A percentile compares a stretch with the other conserved stretches of the same genome.
Evolutionary conservation across 148 eudicot genomes (phyloP).

Genomic region (Rhododendron ferrugineum): DNA sequence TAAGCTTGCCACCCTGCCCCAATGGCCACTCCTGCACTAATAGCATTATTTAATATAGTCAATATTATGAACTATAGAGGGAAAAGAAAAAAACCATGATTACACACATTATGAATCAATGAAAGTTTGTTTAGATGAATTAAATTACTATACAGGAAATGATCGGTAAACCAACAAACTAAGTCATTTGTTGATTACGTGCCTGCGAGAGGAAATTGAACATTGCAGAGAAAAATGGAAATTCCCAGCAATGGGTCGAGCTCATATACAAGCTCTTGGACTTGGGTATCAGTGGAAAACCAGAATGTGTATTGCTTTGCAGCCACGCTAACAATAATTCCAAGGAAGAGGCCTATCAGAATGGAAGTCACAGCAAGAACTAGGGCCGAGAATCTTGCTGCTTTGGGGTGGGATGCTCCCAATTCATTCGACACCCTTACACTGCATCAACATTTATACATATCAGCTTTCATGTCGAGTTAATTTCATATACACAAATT

Average conservation of each 20-base stretch:
- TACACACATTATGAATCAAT: not conserved
- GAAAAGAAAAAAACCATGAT: not conserved
- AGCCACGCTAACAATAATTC: conserved; percentile 16
- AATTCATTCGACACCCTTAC: conserved; percentile 61
- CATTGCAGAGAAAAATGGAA: conserved; percentile 19
- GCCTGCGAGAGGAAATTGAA: conserved; percentile 35
- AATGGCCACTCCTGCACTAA: conserved; percentile 45
- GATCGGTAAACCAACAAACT: not conserved
- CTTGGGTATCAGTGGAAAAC: conserved; percentile 32
- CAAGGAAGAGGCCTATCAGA: conserved; percentile 23
- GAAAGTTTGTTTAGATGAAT: not conserved
- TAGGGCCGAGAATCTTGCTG: conserved; percentile 40
- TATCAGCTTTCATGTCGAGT: not conserved
- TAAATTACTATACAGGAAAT: not conserved
- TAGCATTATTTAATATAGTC: not conserved
- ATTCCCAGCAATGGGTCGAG: conserved; percentile 43
- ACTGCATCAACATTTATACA: conserved; percentile 13
- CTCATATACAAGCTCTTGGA: conserved; percentile 25
- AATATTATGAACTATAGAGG: not conserved
- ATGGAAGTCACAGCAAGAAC: conserved; percentile 28
- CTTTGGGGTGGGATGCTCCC: conserved; percentile 41
- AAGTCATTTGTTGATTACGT: not conserved
- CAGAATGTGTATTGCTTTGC: conserved; percentile 28
- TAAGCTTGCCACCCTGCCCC: conserved; percentile 69
- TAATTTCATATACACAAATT: too few relatives aligned